Percentiles rank a stretch among this genome's conserved stretches.
These are phyloP conservation scores for Cutaneotrichosporon sp. DNA, from an alignment of 1,284 basidiomycete genomes.

Conservation along the genomic window DNA sequence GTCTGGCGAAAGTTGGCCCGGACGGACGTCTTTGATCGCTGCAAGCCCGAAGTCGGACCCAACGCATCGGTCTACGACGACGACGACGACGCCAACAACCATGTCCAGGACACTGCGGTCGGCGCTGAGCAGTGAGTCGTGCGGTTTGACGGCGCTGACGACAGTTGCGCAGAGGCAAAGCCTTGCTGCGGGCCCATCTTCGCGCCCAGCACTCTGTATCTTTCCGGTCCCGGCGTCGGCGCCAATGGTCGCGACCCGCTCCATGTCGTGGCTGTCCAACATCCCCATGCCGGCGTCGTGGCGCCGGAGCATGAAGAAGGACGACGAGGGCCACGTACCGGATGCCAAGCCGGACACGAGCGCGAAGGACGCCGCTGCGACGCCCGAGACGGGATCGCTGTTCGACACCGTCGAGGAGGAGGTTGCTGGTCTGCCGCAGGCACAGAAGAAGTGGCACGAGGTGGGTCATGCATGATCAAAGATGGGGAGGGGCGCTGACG, in stretches of 20 bases:
- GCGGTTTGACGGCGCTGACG: not conserved
- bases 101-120: slow-evolving; percentile 24
- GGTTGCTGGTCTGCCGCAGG: slow-evolving; percentile 14
- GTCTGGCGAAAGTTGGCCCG: slow-evolving; percentile 7
- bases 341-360: not conserved
- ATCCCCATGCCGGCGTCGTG: slow-evolving; percentile 9
- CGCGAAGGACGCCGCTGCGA: not conserved
- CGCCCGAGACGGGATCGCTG: slow-evolving; percentile 1
- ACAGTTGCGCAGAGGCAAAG: slow-evolving; percentile 13
- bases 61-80: not conserved
- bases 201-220: slow-evolving; percentile 10
- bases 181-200: slow-evolving; percentile 11
- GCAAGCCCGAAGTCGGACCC: not conserved
- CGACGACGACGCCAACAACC: slow-evolving; percentile 1
- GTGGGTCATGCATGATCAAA: not conserved
- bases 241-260: not conserved
- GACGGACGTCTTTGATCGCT: not conserved
- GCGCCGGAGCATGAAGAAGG: slow-evolving; percentile 13
- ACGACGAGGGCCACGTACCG: not conserved
- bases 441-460: slow-evolving; percentile 26
- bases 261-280: slow-evolving; percentile 8
- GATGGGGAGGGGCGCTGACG: slow-evolving; percentile 2
- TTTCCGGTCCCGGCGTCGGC: not conserved
- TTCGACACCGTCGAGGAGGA: slow-evolving; percentile 11
- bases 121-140: slow-evolving; percentile 11